Percentiles rank a stretch among this genome's conserved stretches.
Conservation (phyloP, 2,329 filamentous ascomycete genomes). For the Thermothelomyces thermophilus region DNA sequence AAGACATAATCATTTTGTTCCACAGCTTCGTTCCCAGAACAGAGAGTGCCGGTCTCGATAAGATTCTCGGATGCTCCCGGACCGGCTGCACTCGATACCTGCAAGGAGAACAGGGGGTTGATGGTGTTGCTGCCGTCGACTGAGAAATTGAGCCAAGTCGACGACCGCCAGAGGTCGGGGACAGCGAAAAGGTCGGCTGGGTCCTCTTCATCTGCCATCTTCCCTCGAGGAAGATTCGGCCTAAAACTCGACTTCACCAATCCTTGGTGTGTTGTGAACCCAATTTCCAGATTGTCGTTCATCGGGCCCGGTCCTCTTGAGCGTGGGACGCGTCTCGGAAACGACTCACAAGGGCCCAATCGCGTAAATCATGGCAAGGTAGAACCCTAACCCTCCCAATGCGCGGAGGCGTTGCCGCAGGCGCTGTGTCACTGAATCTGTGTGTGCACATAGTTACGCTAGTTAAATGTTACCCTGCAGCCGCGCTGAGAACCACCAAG, state of each 20-base stretch:
- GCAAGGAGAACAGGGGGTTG: slow-evolving; percentile 40
- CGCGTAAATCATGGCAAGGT: not conserved
- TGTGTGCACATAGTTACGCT: no score
- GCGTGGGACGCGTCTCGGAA: not conserved
- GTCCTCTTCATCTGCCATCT: slow-evolving; percentile 38
- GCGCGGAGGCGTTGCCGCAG: no score
- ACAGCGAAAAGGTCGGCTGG: slow-evolving; percentile 55
- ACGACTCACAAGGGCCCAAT: not conserved
- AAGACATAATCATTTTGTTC: slow-evolving; percentile 30
- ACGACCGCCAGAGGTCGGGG: slow-evolving; percentile 53
- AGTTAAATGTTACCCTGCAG: slow-evolving; percentile 7
- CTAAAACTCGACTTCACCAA: not conserved
- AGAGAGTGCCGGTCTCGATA: not conserved
- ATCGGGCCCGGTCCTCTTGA: not conserved
- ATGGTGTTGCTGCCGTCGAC: slow-evolving; percentile 19
- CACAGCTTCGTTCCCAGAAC: not conserved
- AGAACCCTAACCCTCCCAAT: no score
- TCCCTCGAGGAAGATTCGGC: not conserved
- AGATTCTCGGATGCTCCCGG: not conserved
- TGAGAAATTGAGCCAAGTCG: slow-evolving; percentile 39
- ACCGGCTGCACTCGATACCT: slow-evolving; percentile 25
- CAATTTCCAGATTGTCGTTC: no score
- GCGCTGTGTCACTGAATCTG: no score
- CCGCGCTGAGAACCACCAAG: slow-evolving; percentile 6
- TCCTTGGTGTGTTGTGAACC: not conserved